phyloP scores from a whole-genome alignment of 2,329 filamentous ascomycete genomes.

The Fusarium bulbicola region DNA sequence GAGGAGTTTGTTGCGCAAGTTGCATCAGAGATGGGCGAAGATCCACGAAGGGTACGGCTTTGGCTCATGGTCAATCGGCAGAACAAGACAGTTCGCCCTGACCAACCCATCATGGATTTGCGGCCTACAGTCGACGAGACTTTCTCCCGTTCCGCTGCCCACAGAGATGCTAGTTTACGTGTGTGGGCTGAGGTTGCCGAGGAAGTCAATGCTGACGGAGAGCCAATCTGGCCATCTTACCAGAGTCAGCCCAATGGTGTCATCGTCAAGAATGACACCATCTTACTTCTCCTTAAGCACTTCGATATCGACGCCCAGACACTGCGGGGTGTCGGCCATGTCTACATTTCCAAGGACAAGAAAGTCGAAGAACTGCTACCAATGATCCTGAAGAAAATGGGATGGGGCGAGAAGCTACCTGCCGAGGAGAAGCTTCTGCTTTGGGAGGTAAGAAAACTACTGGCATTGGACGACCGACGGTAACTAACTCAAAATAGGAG shows the following conservation, averaged over 20 bases:
- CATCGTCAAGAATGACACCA: slow-evolving; percentile 67
- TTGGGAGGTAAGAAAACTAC: slow-evolving; percentile 70
- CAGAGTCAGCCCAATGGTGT: slow-evolving; percentile 65
- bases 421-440: slow-evolving; percentile 71
- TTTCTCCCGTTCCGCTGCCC: slow-evolving; percentile 60
- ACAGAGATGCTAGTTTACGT: slow-evolving; percentile 77
- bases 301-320: slow-evolving; percentile 83
- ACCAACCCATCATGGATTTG: slow-evolving; percentile 82
- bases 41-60: slow-evolving; percentile 77
- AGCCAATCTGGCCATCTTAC: slow-evolving; percentile 75
- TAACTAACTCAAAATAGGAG: slow-evolving; percentile 61
- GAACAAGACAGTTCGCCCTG: slow-evolving; percentile 94
- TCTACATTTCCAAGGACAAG: slow-evolving; percentile 88
- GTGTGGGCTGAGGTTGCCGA: slow-evolving; percentile 87
- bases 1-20: slow-evolving; percentile 77
- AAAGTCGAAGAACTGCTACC: slow-evolving; percentile 87
- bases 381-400: slow-evolving; percentile 82
- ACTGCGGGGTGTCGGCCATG: slow-evolving; percentile 79
- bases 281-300: slow-evolving; percentile 91
- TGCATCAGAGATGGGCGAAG: slow-evolving; percentile 73
- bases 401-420: slow-evolving; percentile 80
- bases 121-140: slow-evolving; percentile 81
- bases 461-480: not conserved
- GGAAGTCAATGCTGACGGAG: slow-evolving; percentile 72
- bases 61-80: slow-evolving; percentile 99